phyloP scores from a whole-genome alignment of 2,329 filamentous ascomycete genomes.

The Tolypocladium tundrense region DNA sequence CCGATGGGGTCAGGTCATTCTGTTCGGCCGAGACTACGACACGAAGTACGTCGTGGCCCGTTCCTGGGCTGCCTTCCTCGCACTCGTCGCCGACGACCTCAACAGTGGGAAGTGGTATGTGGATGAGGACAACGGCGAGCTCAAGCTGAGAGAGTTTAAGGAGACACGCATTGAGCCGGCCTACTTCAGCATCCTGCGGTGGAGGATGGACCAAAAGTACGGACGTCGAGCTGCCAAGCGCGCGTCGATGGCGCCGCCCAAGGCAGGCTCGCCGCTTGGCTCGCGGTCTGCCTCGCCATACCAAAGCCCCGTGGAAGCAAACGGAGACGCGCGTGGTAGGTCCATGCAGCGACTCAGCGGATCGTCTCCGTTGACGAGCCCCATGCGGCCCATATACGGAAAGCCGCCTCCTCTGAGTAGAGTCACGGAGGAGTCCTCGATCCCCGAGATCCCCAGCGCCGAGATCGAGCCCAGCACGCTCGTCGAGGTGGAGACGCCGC shows the following conservation, averaged over 20 bases:
- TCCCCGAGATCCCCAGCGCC: constrained; percentile 27
- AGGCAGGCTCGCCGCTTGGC: constrained; percentile 33
- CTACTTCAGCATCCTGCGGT: constrained; percentile 90
- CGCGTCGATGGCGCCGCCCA: constrained; percentile 36
- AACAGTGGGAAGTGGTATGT: constrained; percentile 83
- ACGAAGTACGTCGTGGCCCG: constrained; percentile 94
- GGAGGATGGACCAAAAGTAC: constrained; percentile 93
- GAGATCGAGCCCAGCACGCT: constrained; percentile 36
- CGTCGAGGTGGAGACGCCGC: constrained; percentile 45
- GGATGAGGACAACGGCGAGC: constrained; percentile 82
- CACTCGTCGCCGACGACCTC: constrained; percentile 81
- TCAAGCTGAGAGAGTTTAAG: constrained; percentile 90
- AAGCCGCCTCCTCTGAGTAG: constrained; percentile 64
- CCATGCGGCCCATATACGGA: constrained; percentile 53
- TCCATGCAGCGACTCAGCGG: constrained; percentile 60
- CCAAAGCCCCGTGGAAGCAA: constrained; percentile 50
- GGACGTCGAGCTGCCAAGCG: constrained; percentile 54
- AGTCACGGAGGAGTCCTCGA: constrained; percentile 57
- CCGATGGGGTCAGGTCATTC: constrained; percentile 91
- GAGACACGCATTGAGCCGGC: constrained; percentile 77
- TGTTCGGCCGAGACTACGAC: constrained; percentile 96
- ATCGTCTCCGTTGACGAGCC: constrained; percentile 52
- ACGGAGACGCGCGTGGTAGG: constrained; percentile 54
- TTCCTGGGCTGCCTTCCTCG: constrained; percentile 83
- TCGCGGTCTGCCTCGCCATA: constrained; percentile 51